Evolutionary conservation across 2,329 filamentous ascomycete species (phyloP).

Genomic region (Claviceps africana): DNA sequence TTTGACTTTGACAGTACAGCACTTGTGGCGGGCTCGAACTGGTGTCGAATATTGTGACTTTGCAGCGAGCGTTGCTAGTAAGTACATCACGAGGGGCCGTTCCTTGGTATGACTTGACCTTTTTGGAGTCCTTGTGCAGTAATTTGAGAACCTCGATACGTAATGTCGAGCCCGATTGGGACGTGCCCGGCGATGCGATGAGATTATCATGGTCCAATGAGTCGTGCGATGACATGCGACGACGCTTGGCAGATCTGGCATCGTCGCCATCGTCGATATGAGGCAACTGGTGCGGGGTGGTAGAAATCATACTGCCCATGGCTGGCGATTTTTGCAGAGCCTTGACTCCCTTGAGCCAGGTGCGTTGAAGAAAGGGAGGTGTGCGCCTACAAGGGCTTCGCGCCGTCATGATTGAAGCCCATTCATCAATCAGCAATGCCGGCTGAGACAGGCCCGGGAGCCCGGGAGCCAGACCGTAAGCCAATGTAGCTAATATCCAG

Average conservation of each 20-base stretch:
- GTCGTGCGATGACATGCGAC: conserved; percentile 30
- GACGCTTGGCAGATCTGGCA: conserved; percentile 33
- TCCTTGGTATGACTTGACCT: conserved; percentile 17
- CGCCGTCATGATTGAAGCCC: conserved; percentile 32
- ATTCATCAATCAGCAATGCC: conserved; percentile 17
- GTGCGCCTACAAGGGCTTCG: conserved; percentile 32
- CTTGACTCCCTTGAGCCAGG: conserved; percentile 35
- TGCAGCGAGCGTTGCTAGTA: conserved; percentile 22
- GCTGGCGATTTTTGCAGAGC: conserved; percentile 23
- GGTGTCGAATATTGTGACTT: conserved; percentile 23
- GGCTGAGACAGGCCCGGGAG: background rate
- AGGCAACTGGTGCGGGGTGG: conserved; percentile 21
- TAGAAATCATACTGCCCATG: conserved; percentile 31
- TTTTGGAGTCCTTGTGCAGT: conserved; percentile 32
- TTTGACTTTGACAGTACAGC: conserved; percentile 39
- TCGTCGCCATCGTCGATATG: conserved; percentile 21
- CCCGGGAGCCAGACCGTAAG: background rate
- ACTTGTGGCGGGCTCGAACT: conserved; percentile 24
- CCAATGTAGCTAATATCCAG: background rate
- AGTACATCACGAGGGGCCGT: conserved; percentile 17
- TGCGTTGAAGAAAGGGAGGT: conserved; percentile 40
- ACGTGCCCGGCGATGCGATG: conserved; percentile 16
- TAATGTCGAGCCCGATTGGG: conserved; percentile 26
- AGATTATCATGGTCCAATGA: conserved; percentile 19
- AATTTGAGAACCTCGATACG: conserved; percentile 41